Conservation (phyloP, 1,139 yeast species). For the Groenewaldozyma sp. region DNA sequence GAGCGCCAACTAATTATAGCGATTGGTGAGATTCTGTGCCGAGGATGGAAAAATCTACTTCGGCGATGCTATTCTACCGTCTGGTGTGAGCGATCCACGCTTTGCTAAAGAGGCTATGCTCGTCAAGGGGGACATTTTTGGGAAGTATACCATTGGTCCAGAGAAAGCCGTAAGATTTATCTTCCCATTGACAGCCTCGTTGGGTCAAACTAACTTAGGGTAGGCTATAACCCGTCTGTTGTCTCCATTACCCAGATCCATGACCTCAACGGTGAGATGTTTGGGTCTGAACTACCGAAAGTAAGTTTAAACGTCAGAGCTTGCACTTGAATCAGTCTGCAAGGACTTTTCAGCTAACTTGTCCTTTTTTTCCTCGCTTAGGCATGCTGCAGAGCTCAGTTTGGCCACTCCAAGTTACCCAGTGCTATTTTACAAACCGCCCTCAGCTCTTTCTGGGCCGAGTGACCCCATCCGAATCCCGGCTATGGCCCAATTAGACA, state of each 20-base stretch:
- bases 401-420: conserved; percentile 37
- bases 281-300: conserved; percentile 29
- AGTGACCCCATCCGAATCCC: conserved; percentile 37
- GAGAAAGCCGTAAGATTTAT: neutral
- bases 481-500: conserved; percentile 5
- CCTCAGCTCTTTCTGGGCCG: conserved; percentile 29
- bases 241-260: conserved; percentile 33
- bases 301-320: conserved; percentile 3
- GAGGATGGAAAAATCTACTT: conserved; percentile 33
- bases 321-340: neutral
- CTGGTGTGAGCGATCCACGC: conserved; percentile 26
- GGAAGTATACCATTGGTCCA: conserved; percentile 18
- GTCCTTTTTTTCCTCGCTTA: neutral
- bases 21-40: conserved; percentile 35
- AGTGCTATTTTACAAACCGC: conserved; percentile 41
- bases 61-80: conserved; percentile 38
- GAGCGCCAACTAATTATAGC: no score
- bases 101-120: conserved; percentile 21
- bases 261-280: conserved; percentile 33
- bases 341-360: no score
- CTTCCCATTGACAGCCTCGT: no score
- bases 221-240: no score
- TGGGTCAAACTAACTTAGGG: no score
- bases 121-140: conserved; percentile 36
- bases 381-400: conserved; percentile 22